phyloP scores from a whole-genome alignment of 345 rosid species.

The Aurinia saxatilis region DNA sequence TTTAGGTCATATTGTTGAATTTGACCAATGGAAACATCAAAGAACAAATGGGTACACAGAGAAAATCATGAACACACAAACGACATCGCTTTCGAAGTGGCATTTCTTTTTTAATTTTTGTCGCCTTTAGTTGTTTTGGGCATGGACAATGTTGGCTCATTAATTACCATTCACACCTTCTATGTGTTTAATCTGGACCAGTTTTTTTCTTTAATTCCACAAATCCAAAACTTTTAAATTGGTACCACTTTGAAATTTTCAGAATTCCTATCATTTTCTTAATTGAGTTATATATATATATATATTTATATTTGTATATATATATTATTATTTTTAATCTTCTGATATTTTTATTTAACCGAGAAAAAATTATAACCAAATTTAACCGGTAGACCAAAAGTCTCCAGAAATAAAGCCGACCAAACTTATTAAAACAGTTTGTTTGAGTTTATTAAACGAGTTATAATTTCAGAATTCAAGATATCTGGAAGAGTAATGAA shows the following conservation, averaged over 20 bases:
- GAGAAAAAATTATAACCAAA: too few species aligned
- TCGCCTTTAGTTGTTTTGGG: slow-evolving; percentile 3
- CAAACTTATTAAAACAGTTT: too few species aligned
- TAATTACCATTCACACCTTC: slow-evolving; percentile 20
- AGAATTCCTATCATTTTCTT: neutral
- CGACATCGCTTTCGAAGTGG: slow-evolving; percentile 16
- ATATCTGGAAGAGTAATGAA: too few species aligned
- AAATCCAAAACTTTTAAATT: slow-evolving; percentile 1
- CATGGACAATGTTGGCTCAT: slow-evolving; percentile 21
- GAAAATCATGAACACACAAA: slow-evolving; percentile 6
- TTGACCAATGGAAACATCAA: slow-evolving; percentile 15
- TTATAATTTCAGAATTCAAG: neutral
- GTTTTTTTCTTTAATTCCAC: neutral
- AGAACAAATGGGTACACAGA: slow-evolving; percentile 9
- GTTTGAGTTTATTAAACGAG: too few species aligned
- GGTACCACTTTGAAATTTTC: slow-evolving; percentile 18
- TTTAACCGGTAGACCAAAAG: too few species aligned
- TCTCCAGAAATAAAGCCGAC: too few species aligned
- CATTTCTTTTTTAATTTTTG: neutral
- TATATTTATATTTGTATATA: too few species aligned
- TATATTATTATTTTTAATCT: too few species aligned
- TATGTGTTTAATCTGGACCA: slow-evolving; percentile 19
- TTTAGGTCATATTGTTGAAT: slow-evolving; percentile 1
- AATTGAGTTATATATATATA: neutral
- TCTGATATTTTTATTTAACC: too few species aligned